phyloP scores from a whole-genome alignment of 352 stramenopile species.

The Globisporangium echinulatum region DNA sequence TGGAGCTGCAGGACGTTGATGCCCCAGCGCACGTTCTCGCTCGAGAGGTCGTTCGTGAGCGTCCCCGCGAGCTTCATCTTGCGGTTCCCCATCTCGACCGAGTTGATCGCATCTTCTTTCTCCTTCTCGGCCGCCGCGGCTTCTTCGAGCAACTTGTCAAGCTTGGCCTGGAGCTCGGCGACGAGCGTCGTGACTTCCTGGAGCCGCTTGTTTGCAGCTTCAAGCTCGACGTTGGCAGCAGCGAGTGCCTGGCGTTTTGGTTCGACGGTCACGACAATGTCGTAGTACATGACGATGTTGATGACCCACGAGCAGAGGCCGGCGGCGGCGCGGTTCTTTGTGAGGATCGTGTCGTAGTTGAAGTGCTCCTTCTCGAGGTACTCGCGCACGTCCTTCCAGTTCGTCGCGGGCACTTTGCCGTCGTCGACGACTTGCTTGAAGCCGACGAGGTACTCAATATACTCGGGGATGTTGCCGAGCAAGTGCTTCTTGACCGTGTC shows the following conservation, averaged over 20 bases:
- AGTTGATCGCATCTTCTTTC: slow-evolving; percentile 91
- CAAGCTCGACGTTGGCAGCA: slow-evolving; percentile 88
- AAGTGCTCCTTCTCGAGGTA: slow-evolving; percentile 94
- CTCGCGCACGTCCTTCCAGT: slow-evolving; percentile 94
- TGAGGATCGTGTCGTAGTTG: slow-evolving; percentile 91
- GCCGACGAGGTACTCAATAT: slow-evolving; percentile 91
- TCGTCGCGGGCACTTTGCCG: slow-evolving; percentile 84
- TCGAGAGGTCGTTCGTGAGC: slow-evolving; percentile 92
- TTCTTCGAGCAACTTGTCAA: slow-evolving; percentile 89
- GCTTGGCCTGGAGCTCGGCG: slow-evolving; percentile 89
- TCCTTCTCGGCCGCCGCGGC: slow-evolving; percentile 88
- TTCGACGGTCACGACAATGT: slow-evolving; percentile 93
- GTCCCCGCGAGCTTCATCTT: slow-evolving; percentile 95
- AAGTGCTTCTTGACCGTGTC: slow-evolving; percentile 93
- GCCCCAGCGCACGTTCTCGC: slow-evolving; percentile 94
- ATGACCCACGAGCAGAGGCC: slow-evolving; percentile 93
- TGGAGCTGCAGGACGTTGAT: slow-evolving; percentile 92
- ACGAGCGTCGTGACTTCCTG: slow-evolving; percentile 86
- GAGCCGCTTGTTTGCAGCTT: slow-evolving; percentile 87
- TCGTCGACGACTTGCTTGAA: slow-evolving; percentile 95
- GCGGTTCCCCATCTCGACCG: slow-evolving; percentile 87
- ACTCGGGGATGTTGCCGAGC: slow-evolving; percentile 93
- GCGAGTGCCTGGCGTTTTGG: slow-evolving; percentile 91
- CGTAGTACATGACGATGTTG: slow-evolving; percentile 97
- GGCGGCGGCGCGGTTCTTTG: slow-evolving; percentile 93